These are phyloP conservation scores for Phoma sp. DNA, from an alignment of 2,329 filamentous ascomycete genomes.

Conservation along the genomic window DNA sequence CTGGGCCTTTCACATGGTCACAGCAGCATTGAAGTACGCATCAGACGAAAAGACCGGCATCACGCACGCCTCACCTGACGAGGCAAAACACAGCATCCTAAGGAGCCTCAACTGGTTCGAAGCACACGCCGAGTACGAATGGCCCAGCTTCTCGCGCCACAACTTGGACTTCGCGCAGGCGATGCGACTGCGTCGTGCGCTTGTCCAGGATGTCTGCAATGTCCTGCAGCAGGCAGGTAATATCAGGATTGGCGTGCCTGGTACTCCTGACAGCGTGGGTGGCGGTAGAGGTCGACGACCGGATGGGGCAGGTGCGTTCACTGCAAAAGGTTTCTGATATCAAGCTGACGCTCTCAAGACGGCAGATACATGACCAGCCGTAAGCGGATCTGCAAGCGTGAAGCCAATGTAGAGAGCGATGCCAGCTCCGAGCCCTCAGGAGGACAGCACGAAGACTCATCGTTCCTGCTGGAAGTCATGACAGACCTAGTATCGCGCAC, in stretches of 20 bases:
- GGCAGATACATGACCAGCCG: not conserved
- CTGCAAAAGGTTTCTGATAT: too few species aligned
- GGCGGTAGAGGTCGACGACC: not conserved
- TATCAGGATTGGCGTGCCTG: not conserved
- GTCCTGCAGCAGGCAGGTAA: conserved; percentile 17
- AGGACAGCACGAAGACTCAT: not conserved
- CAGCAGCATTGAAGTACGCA: conserved; percentile 18
- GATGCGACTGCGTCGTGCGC: conserved; percentile 24
- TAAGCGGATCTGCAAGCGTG: conserved; percentile 20
- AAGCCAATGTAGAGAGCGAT: conserved; percentile 4
- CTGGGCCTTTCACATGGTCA: conserved; percentile 23
- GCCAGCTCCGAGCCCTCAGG: not conserved
- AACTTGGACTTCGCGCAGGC: conserved; percentile 23
- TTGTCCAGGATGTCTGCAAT: conserved; percentile 23
- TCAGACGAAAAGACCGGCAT: not conserved
- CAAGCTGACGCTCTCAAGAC: not conserved
- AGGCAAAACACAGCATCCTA: conserved; percentile 17
- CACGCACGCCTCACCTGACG: conserved; percentile 13
- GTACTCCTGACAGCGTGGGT: conserved; percentile 5
- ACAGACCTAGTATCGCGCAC: not conserved
- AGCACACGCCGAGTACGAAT: conserved; percentile 22
- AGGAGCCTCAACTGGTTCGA: conserved; percentile 24
- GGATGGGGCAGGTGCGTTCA: not conserved
- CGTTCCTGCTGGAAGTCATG: conserved; percentile 10
- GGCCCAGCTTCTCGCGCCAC: conserved; percentile 21